Percentiles rank a stretch among this genome's conserved stretches.
Conservation (phyloP, 495 filamentous ascomycete genomes). For the Hamigera avellanea region DNA sequence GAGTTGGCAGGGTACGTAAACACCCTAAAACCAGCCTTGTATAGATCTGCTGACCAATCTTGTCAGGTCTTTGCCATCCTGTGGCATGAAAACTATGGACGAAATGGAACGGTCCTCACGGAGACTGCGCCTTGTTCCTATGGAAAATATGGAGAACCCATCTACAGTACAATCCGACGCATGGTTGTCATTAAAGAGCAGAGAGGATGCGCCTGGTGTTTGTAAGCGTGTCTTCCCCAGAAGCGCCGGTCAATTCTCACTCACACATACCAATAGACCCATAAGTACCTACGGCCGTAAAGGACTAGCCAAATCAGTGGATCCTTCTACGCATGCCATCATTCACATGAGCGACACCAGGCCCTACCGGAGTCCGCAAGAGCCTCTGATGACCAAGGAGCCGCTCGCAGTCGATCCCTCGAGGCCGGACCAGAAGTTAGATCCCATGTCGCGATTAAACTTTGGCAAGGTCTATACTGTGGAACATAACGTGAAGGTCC, state of each 20-base stretch:
- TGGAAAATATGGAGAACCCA: slow-evolving; percentile 13
- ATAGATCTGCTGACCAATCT: slow-evolving; percentile 1
- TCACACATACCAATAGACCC: slow-evolving; percentile 8
- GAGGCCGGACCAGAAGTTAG: slow-evolving; percentile 13
- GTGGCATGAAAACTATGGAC: slow-evolving; percentile 18
- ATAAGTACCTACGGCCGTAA: slow-evolving; percentile 25
- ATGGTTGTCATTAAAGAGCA: slow-evolving; percentile 21
- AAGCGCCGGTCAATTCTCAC: neutral
- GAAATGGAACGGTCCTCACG: slow-evolving; percentile 5
- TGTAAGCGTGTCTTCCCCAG: slow-evolving; percentile 11
- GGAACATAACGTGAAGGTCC: slow-evolving; percentile 35
- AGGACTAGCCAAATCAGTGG: slow-evolving; percentile 20
- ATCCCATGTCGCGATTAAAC: slow-evolving; percentile 31
- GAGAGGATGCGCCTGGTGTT: slow-evolving; percentile 16
- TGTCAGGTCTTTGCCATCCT: slow-evolving; percentile 20
- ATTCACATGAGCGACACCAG: slow-evolving; percentile 17
- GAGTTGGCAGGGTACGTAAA: slow-evolving; percentile 12
- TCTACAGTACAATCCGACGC: slow-evolving; percentile 19
- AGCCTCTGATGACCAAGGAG: slow-evolving; percentile 20
- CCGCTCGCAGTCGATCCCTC: slow-evolving; percentile 18
- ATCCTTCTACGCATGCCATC: slow-evolving; percentile 24
- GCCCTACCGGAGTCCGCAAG: slow-evolving; percentile 3
- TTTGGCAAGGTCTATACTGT: slow-evolving; percentile 37
- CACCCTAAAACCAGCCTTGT: neutral
- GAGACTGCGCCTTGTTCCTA: slow-evolving; percentile 1